A percentile compares a stretch with the other conserved stretches of the same genome.
Conservation (phyloP, 768 basidiomycete species). For the Lactarius quietus region DNA sequence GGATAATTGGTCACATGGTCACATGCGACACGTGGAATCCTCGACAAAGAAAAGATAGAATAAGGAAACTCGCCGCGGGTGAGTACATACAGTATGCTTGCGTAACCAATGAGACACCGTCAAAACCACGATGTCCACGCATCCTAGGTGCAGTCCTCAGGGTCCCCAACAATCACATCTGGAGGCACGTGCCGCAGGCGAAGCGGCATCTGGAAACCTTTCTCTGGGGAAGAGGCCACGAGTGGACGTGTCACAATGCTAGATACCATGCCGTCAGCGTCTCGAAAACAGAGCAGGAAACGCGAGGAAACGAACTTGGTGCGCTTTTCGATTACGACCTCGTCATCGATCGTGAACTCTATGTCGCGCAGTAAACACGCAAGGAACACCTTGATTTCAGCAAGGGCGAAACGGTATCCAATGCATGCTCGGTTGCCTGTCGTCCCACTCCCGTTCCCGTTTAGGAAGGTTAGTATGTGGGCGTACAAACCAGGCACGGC, state of each 20-base stretch:
- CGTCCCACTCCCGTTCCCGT: constrained; percentile 47
- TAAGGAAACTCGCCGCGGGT: neutral
- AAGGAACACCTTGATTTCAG: constrained; percentile 62
- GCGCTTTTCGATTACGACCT: constrained; percentile 57
- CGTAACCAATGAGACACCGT: neutral
- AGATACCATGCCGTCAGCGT: constrained; percentile 16
- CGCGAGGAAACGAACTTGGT: constrained; percentile 48
- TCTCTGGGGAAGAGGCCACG: constrained; percentile 49
- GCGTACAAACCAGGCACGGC: constrained; percentile 51
- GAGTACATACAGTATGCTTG: neutral
- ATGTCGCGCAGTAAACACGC: constrained; percentile 56
- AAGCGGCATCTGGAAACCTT: constrained; percentile 61
- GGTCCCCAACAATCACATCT: neutral
- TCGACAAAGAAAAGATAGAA: neutral
- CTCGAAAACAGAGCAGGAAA: constrained; percentile 17
- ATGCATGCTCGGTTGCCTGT: constrained; percentile 51
- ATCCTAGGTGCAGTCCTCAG: neutral
- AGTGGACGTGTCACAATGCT: constrained; percentile 56
- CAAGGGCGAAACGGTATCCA: constrained; percentile 57
- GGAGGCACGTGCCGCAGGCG: constrained; percentile 38
- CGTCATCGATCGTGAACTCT: constrained; percentile 49
- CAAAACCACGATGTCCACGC: neutral
- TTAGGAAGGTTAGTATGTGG: constrained; percentile 54
- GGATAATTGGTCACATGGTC: neutral
- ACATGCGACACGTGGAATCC: neutral